Evolutionary conservation across 2,329 filamentous ascomycete genomes (phyloP).

Genomic region (Xylaria sp.): DNA sequence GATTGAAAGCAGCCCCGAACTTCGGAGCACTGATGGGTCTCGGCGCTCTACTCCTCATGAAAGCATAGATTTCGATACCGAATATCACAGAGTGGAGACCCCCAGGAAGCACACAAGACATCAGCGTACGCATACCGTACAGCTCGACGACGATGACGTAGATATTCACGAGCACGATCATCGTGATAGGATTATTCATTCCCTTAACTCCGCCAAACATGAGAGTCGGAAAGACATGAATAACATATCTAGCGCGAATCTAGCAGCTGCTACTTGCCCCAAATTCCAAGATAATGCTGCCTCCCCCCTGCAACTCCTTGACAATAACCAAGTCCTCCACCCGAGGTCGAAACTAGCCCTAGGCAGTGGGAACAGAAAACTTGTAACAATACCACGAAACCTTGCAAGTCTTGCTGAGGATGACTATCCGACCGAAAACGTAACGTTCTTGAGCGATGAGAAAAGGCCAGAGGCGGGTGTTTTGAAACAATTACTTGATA

Average conservation of each 20-base stretch:
- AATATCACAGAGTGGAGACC: slow-evolving; percentile 57
- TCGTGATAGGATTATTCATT: not conserved
- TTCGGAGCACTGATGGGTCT: slow-evolving; percentile 44
- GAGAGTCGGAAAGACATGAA: not conserved
- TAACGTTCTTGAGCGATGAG: not conserved
- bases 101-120: slow-evolving; percentile 53
- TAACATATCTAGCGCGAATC: not conserved
- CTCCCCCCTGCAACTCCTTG: slow-evolving; percentile 11
- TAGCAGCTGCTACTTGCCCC: not conserved
- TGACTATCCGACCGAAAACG: slow-evolving; percentile 32
- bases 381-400: slow-evolving; percentile 30
- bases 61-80: slow-evolving; percentile 70
- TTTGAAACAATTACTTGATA: slow-evolving; percentile 44
- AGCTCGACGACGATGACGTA: not conserved
- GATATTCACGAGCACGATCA: not conserved
- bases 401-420: slow-evolving; percentile 46
- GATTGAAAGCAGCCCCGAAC: slow-evolving; percentile 54
- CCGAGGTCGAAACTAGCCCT: slow-evolving; percentile 20
- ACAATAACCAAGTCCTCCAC: slow-evolving; percentile 21
- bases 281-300: not conserved
- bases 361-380: not conserved
- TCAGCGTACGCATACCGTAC: slow-evolving; percentile 27
- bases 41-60: slow-evolving; percentile 58
- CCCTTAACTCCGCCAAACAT: not conserved
- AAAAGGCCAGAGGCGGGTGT: slow-evolving; percentile 25